phyloP scores from a whole-genome alignment of 345 rosid species.

The Heritiera littoralis region DNA sequence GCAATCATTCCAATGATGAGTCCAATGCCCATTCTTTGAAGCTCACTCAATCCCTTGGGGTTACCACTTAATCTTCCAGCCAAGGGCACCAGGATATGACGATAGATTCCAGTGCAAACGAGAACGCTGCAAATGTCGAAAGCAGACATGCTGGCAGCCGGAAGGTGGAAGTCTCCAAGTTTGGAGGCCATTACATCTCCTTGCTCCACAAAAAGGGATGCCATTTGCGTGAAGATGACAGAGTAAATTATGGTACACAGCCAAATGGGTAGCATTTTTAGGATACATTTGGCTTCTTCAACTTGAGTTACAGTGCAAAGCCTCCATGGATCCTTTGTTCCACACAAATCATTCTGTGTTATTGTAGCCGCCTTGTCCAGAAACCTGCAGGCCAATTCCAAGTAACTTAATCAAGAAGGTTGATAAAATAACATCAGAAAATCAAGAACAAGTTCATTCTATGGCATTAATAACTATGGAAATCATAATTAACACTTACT shows the following conservation, averaged over 20 bases:
- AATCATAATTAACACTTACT: conserved; percentile 13
- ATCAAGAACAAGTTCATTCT: not conserved
- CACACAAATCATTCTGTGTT: conserved; percentile 45
- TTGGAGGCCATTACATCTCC: conserved; percentile 68
- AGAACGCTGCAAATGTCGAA: conserved; percentile 83
- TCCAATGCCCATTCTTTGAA: conserved; percentile 88
- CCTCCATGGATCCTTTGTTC: conserved; percentile 54
- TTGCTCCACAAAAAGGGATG: conserved; percentile 68
- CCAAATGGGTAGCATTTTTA: conserved; percentile 71
- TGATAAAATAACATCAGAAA: not conserved
- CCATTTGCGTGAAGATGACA: conserved; percentile 78
- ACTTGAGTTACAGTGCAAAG: conserved; percentile 92
- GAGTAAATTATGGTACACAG: conserved; percentile 72
- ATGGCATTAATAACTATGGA: not conserved
- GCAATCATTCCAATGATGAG: conserved; percentile 72
- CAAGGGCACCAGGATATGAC: conserved; percentile 61
- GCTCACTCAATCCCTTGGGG: conserved; percentile 66
- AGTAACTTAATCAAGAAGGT: too few species aligned
- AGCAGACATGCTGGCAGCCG: conserved; percentile 92
- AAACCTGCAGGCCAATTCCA: conserved; percentile 34
- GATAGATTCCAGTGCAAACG: conserved; percentile 65
- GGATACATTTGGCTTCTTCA: conserved; percentile 69
- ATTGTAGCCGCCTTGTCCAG: conserved; percentile 92
- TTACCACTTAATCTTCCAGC: conserved; percentile 48
- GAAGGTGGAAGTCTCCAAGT: conserved; percentile 59